A percentile compares a stretch with the other conserved stretches of the same genome.
Conservation (phyloP, 2,329 filamentous ascomycete species). For the Aspergillus versicolor region DNA sequence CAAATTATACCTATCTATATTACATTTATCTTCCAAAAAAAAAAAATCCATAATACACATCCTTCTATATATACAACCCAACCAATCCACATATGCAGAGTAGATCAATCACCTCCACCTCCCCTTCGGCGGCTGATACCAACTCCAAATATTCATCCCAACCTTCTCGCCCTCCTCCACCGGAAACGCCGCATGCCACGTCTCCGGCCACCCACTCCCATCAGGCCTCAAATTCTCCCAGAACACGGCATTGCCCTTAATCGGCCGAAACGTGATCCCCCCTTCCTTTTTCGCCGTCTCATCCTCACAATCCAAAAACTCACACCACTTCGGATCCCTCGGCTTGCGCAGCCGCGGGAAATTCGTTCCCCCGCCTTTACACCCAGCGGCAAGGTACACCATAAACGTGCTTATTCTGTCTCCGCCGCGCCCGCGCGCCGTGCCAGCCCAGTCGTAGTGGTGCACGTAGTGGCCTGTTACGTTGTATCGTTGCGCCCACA, state of each 20-base stretch:
- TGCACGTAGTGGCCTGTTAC: slow-evolving; percentile 57
- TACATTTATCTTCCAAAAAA: neutral
- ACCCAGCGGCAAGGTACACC: slow-evolving; percentile 57
- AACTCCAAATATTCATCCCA: slow-evolving; percentile 66
- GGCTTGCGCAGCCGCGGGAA: slow-evolving; percentile 55
- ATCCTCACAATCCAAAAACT: slow-evolving; percentile 55
- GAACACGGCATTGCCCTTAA: slow-evolving; percentile 59
- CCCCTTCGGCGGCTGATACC: slow-evolving; percentile 49
- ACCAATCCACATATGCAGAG: too few species aligned
- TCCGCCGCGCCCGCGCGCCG: slow-evolving; percentile 31
- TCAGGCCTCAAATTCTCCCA: slow-evolving; percentile 61
- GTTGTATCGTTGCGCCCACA: slow-evolving; percentile 63
- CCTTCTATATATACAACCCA: neutral
- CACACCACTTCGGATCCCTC: slow-evolving; percentile 52
- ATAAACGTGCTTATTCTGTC: slow-evolving; percentile 59
- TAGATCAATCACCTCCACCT: slow-evolving; percentile 5
- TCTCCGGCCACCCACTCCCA: slow-evolving; percentile 58
- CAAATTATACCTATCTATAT: slow-evolving; percentile 1
- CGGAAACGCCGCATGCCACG: slow-evolving; percentile 61
- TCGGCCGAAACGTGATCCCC: slow-evolving; percentile 59
- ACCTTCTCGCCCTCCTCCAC: slow-evolving; percentile 58
- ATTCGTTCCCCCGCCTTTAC: slow-evolving; percentile 60
- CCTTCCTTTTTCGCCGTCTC: slow-evolving; percentile 17
- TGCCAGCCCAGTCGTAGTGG: slow-evolving; percentile 60
- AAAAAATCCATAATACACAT: neutral